Percentiles rank a stretch among this genome's conserved stretches.
These are phyloP conservation scores for Nyssa sinensis DNA, from an alignment of 148 eudicot genomes.

Conservation along the genomic window DNA sequence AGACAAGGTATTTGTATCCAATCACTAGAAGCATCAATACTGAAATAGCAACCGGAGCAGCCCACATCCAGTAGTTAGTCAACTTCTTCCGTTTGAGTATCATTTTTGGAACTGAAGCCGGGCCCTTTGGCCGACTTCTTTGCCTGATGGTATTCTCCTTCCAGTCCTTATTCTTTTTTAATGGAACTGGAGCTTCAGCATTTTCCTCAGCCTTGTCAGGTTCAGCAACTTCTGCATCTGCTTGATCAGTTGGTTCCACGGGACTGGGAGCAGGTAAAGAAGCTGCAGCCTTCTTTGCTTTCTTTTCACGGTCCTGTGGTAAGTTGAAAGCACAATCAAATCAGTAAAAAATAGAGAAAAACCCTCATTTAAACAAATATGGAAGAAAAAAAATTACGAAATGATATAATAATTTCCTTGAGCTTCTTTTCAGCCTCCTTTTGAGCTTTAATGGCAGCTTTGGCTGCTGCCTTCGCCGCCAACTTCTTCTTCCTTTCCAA, in stretches of 20 bases:
- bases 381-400: not conserved
- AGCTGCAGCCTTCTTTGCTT: constrained; percentile 53
- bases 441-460: constrained; percentile 80
- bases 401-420: constrained; percentile 45
- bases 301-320: constrained; percentile 75
- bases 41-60: constrained; percentile 35
- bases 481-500: constrained; percentile 85
- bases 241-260: constrained; percentile 44
- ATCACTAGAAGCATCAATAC: constrained; percentile 41
- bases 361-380: not conserved
- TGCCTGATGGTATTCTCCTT: constrained; percentile 31
- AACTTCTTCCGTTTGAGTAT: constrained; percentile 71
- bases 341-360: constrained; percentile 1
- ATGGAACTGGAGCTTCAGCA: constrained; percentile 29
- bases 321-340: not conserved
- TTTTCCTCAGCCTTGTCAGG: constrained; percentile 40
- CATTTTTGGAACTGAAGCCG: constrained; percentile 52
- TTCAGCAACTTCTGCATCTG: constrained; percentile 32
- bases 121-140: constrained; percentile 43
- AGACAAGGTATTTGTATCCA: constrained; percentile 41
- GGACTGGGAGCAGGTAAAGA: constrained; percentile 31
- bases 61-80: constrained; percentile 65
- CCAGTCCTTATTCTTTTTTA: constrained; percentile 53
- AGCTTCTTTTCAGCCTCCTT: constrained; percentile 96
- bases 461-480: constrained; percentile 85